phyloP scores from a whole-genome alignment of 495 filamentous ascomycete species.

The Neurospora tetraspora region DNA sequence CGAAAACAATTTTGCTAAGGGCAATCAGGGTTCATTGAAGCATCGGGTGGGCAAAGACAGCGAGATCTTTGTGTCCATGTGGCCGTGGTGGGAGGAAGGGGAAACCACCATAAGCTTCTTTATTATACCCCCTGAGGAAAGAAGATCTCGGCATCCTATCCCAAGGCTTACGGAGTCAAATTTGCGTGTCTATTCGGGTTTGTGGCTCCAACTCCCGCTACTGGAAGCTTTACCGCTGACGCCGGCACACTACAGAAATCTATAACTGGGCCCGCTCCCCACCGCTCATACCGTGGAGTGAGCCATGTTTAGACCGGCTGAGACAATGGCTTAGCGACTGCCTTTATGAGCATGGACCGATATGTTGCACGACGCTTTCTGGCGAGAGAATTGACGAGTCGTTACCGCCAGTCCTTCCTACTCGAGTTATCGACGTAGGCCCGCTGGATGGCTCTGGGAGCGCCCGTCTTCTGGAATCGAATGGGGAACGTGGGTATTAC shows the following conservation, averaged over 20 bases:
- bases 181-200: not conserved
- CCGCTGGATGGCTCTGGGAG: rapidly evolving
- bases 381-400: not conserved
- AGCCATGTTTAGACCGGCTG: not conserved
- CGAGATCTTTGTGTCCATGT: not conserved
- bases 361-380: not conserved
- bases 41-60: not conserved
- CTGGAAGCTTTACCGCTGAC: not conserved
- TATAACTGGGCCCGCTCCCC: rapidly evolving
- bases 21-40: not conserved
- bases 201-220: not conserved
- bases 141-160: rapidly evolving
- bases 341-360: rapidly evolving
- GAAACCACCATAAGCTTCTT: not conserved
- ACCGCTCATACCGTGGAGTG: not conserved
- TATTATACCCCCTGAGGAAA: not conserved
- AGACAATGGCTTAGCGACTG: not conserved
- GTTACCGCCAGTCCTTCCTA: not conserved
- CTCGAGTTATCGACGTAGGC: not conserved
- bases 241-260: not conserved
- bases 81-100: not conserved
- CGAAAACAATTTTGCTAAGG: not conserved
- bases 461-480: not conserved
- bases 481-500: rapidly evolving
- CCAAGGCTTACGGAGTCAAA: not conserved